Percentiles rank a stretch among this genome's conserved stretches.
Conservation (phyloP, 2,329 filamentous ascomycete species). For the Trichophyton schoenleinii region DNA sequence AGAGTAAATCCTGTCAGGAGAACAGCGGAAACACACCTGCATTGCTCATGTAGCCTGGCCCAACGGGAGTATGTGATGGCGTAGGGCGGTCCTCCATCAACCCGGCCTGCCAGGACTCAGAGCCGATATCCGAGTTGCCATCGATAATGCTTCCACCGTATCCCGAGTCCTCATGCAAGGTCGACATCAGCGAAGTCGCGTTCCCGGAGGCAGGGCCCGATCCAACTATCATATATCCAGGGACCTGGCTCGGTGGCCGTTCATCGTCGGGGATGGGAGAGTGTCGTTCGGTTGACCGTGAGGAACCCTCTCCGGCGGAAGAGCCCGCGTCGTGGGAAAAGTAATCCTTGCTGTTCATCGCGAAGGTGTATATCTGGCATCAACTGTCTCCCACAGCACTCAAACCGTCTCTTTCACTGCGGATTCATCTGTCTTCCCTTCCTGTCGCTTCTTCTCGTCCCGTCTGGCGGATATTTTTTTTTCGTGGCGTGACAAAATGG, state of each 20-base stretch:
- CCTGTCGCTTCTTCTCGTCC: not conserved
- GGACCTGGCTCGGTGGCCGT: slow-evolving; percentile 22
- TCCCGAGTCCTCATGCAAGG: slow-evolving; percentile 79
- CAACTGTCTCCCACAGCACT: not conserved
- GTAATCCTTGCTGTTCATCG: slow-evolving; percentile 36
- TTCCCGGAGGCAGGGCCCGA: slow-evolving; percentile 68
- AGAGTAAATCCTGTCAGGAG: not conserved
- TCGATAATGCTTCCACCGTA: slow-evolving; percentile 63
- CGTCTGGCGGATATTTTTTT: not conserved
- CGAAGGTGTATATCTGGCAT: not conserved
- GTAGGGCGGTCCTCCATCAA: slow-evolving; percentile 47
- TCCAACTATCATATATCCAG: slow-evolving; percentile 79
- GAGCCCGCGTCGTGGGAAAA: slow-evolving; percentile 25
- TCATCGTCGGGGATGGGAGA: slow-evolving; percentile 15
- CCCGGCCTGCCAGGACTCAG: slow-evolving; percentile 41
- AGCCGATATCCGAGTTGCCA: slow-evolving; percentile 25
- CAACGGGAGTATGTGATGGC: slow-evolving; percentile 42
- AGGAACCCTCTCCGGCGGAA: slow-evolving; percentile 26
- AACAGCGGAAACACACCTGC: slow-evolving; percentile 23
- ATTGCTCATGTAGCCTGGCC: slow-evolving; percentile 36
- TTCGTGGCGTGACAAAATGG: not conserved
- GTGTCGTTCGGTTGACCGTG: slow-evolving; percentile 19
- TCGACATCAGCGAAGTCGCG: slow-evolving; percentile 64
- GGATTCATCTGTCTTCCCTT: not conserved
- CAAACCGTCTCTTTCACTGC: not conserved